Conservation (phyloP, 140 eudicot genomes). For the Erigeron philadelphicus region DNA sequence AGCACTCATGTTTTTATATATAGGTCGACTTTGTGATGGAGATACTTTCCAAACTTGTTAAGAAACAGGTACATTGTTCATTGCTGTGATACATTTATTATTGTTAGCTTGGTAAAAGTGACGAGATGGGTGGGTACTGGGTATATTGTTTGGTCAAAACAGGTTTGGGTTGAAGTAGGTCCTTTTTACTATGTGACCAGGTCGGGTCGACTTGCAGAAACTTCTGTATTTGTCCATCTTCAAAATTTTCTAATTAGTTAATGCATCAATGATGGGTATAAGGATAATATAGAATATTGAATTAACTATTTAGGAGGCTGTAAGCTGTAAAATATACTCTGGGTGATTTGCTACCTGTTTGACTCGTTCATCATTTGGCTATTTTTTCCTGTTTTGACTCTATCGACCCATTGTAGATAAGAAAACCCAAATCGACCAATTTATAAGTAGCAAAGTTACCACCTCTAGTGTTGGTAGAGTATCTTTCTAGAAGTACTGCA, state of each 20-base stretch:
- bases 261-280: background rate
- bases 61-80: constrained; percentile 60
- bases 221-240: background rate
- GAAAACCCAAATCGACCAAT: background rate
- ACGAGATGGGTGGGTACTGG: background rate
- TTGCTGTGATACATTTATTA: background rate
- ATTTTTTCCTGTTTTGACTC: background rate
- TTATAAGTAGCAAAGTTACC: background rate
- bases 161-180: background rate
- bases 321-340: background rate
- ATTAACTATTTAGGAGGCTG: background rate
- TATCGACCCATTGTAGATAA: background rate
- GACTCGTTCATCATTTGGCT: background rate
- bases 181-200: background rate
- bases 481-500: background rate
- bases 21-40: constrained; percentile 97
- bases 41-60: constrained; percentile 74
- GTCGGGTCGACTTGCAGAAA: background rate
- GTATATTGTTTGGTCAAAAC: background rate
- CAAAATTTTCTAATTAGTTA: background rate
- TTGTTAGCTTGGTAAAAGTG: background rate
- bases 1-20: constrained; percentile 4
- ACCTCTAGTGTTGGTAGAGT: background rate
- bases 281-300: background rate
- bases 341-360: background rate